A percentile compares a stretch with the other conserved stretches of the same genome.
Evolutionary conservation across 257 asterid species (phyloP).

Genomic region (Leonotis leonurus): DNA sequence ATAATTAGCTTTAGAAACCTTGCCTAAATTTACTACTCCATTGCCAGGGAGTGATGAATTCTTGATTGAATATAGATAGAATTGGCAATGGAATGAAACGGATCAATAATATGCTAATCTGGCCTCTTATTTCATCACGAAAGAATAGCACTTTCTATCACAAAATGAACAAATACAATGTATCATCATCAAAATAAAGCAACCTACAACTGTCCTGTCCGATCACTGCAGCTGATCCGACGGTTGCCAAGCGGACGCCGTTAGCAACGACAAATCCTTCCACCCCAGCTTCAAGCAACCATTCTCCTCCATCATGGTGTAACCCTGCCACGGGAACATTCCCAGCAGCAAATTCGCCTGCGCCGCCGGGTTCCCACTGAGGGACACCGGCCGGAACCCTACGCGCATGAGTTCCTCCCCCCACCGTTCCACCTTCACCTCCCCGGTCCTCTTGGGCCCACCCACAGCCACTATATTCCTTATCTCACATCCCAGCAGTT

Average conservation of each 20-base stretch:
- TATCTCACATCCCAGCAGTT: conserved; percentile 67
- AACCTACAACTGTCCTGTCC: not conserved
- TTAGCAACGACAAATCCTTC: conserved; percentile 80
- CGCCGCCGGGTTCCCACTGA: conserved; percentile 74
- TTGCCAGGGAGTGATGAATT: too few species aligned
- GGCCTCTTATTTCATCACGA: conserved; percentile 18
- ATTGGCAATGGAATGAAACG: not conserved
- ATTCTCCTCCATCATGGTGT: conserved; percentile 78
- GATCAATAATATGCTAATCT: not conserved
- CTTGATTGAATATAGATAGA: not conserved
- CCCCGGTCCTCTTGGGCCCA: conserved; percentile 81
- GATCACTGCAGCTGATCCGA: conserved; percentile 29
- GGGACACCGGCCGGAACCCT: conserved; percentile 65
- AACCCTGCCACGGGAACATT: conserved; percentile 91
- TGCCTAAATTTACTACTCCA: too few species aligned
- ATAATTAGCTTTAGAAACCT: too few species aligned
- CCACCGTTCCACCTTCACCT: conserved; percentile 72
- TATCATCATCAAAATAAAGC: conserved; percentile 4
- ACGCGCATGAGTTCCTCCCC: conserved; percentile 50
- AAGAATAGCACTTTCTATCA: conserved; percentile 19
- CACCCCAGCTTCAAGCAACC: conserved; percentile 84
- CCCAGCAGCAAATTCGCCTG: conserved; percentile 77
- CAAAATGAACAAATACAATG: conserved; percentile 26
- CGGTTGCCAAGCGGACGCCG: conserved; percentile 93
- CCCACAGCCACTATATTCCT: conserved; percentile 84